phyloP scores from a whole-genome alignment of 208 protist species.

The Acanthamoeba triangularis region DNA sequence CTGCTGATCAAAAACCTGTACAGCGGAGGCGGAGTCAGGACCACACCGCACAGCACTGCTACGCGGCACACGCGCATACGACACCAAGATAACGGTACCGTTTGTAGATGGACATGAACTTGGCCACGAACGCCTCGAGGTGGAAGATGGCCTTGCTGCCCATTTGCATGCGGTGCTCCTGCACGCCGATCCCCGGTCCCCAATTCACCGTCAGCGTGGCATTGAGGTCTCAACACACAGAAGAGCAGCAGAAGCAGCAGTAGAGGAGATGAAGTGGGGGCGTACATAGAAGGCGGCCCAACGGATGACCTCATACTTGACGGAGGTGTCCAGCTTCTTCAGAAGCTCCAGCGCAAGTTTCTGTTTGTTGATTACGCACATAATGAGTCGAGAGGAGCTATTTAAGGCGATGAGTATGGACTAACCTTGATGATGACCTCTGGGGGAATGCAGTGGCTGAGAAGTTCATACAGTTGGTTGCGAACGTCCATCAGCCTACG shows the following conservation, averaged over 20 bases:
- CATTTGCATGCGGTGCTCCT: constrained; percentile 97
- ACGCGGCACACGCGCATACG: neutral
- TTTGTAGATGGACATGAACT: constrained; percentile 95
- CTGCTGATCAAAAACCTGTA: constrained; percentile 44
- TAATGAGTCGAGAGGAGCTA: neutral
- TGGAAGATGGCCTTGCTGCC: constrained; percentile 99
- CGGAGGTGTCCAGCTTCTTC: constrained; percentile 88
- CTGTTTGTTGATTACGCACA: constrained; percentile 31
- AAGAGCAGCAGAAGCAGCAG: neutral
- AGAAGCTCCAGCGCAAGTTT: constrained; percentile 94
- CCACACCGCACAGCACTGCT: no score
- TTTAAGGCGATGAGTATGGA: neutral
- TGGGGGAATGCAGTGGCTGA: constrained; percentile 99
- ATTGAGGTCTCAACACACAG: neutral
- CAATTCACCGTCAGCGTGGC: neutral
- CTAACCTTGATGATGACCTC: constrained; percentile 95
- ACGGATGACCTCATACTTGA: constrained; percentile 94
- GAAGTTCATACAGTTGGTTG: constrained; percentile 98
- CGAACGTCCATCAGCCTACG: constrained; percentile 95
- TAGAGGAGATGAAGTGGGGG: neutral
- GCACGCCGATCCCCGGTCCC: neutral
- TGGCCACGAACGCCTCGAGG: constrained; percentile 98
- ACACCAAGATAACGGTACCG: constrained; percentile 48
- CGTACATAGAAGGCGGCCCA: constrained; percentile 95
- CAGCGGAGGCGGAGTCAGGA: neutral